A percentile compares a stretch with the other conserved stretches of the same genome.
Evolutionary conservation across 2,329 filamentous ascomycete species (phyloP).

Genomic region (Aspergillus texensis): DNA sequence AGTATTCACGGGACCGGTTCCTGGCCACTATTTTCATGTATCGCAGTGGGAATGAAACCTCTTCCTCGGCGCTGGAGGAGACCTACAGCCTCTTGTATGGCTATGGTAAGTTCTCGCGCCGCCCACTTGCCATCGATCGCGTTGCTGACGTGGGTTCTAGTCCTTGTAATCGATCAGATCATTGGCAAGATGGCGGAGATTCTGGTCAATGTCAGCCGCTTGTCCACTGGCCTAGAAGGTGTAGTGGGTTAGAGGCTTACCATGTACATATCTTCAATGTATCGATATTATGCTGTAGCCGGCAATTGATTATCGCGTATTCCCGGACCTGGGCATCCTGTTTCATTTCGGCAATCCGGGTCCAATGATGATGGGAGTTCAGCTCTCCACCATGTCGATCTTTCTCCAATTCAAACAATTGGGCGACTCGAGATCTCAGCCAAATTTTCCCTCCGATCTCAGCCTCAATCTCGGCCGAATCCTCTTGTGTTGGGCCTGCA

Average conservation of each 20-base stretch:
- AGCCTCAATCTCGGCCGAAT: too few relatives aligned
- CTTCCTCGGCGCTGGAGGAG: constrained; percentile 49
- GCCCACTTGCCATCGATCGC: not conserved
- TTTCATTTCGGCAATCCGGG: too few relatives aligned
- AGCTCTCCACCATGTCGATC: too few relatives aligned
- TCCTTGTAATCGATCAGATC: constrained; percentile 64
- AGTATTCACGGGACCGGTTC: constrained; percentile 76
- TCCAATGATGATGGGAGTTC: too few relatives aligned
- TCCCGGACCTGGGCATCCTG: too few relatives aligned
- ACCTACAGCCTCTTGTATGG: constrained; percentile 94
- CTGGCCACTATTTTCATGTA: constrained; percentile 88
- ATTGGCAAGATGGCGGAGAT: constrained; percentile 57
- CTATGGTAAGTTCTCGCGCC: constrained; percentile 63
- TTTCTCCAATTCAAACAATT: too few relatives aligned
- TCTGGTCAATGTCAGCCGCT: constrained; percentile 57
- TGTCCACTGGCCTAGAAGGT: constrained; percentile 40
- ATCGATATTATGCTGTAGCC: too few relatives aligned
- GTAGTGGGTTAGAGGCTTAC: not conserved
- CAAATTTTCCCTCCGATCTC: too few relatives aligned
- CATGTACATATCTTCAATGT: not conserved
- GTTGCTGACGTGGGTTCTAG: constrained; percentile 35
- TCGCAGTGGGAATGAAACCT: constrained; percentile 65
- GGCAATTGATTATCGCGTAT: too few relatives aligned
- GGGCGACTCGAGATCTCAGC: too few relatives aligned
- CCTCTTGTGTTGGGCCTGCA: too few relatives aligned